Evolutionary conservation across 768 basidiomycete genomes (phyloP).

Genomic region (Strobilomyces confusus): DNA sequence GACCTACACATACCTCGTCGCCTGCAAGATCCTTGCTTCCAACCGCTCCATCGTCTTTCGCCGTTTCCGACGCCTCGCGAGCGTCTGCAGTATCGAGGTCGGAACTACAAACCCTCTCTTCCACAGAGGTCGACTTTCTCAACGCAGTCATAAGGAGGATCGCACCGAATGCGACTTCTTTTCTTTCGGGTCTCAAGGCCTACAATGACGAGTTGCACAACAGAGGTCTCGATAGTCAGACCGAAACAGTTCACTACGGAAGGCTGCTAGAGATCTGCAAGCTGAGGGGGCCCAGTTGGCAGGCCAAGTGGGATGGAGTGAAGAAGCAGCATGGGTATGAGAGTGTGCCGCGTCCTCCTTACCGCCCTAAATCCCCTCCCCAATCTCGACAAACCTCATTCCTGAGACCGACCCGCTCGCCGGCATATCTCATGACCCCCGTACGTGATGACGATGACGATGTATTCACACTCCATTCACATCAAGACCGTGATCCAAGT

Average conservation of each 20-base stretch:
- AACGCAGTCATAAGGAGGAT: conserved; percentile 73
- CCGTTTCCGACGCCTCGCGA: conserved; percentile 36
- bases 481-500: conserved; percentile 35
- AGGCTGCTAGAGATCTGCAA: conserved; percentile 82
- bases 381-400: conserved; percentile 14
- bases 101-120: conserved; percentile 49
- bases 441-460: conserved; percentile 38
- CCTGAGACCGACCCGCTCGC: conserved; percentile 22
- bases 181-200: conserved; percentile 78
- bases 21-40: conserved; percentile 33
- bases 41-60: conserved; percentile 10
- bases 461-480: conserved; percentile 42
- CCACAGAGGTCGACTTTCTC: conserved; percentile 63
- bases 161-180: conserved; percentile 64
- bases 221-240: conserved; percentile 68
- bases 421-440: conserved; percentile 22
- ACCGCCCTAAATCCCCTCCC: conserved; percentile 16
- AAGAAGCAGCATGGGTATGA: conserved; percentile 52
- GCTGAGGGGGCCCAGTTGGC: conserved; percentile 76
- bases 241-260: conserved; percentile 77
- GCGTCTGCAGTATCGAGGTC: conserved; percentile 38
- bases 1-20: conserved; percentile 46
- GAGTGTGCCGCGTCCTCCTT: conserved; percentile 12
- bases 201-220: conserved; percentile 77
- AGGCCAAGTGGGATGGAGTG: conserved; percentile 72